Evolutionary conservation across 2,329 filamentous ascomycete species (phyloP).

Genomic region (Penicillium verrucosum): DNA sequence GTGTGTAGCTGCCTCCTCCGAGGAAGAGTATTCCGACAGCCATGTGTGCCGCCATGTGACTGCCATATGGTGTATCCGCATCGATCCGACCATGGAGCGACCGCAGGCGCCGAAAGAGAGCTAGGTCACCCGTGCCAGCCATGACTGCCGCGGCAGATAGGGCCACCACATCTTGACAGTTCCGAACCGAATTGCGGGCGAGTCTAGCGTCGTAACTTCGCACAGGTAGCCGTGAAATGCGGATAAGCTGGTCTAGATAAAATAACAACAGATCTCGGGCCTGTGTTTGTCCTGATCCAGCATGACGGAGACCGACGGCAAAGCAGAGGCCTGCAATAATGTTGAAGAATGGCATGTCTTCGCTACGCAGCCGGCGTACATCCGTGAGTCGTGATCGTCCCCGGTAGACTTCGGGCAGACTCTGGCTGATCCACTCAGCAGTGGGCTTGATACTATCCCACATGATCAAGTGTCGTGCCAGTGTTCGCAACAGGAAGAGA

Average conservation of each 20-base stretch:
- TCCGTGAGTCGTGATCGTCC: constrained; percentile 58
- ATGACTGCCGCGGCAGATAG: constrained; percentile 83
- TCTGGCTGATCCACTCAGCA: constrained; percentile 70
- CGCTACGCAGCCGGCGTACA: constrained; percentile 65
- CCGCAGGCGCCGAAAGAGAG: constrained; percentile 78
- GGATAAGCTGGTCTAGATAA: constrained; percentile 83
- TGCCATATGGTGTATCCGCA: constrained; percentile 81
- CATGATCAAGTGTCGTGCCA: constrained; percentile 87
- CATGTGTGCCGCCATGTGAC: constrained; percentile 87
- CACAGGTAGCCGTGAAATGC: constrained; percentile 64
- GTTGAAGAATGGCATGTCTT: constrained; percentile 88
- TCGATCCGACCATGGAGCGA: constrained; percentile 85
- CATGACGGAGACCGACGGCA: constrained; percentile 67
- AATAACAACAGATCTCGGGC: constrained; percentile 79
- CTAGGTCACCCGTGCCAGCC: constrained; percentile 89
- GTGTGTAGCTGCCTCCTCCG: constrained; percentile 86
- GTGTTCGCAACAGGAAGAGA: constrained; percentile 81
- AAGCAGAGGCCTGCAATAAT: constrained; percentile 88
- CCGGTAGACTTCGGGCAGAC: constrained; percentile 69
- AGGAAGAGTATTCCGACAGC: constrained; percentile 89
- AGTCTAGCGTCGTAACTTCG: constrained; percentile 77
- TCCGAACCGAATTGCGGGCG: constrained; percentile 75
- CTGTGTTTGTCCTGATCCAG: constrained; percentile 65
- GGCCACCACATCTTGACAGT: constrained; percentile 85
- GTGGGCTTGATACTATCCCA: constrained; percentile 79